These are phyloP conservation scores for Pelargonium myrrhifolium DNA, from an alignment of 441 rosid genomes.

Conservation along the genomic window DNA sequence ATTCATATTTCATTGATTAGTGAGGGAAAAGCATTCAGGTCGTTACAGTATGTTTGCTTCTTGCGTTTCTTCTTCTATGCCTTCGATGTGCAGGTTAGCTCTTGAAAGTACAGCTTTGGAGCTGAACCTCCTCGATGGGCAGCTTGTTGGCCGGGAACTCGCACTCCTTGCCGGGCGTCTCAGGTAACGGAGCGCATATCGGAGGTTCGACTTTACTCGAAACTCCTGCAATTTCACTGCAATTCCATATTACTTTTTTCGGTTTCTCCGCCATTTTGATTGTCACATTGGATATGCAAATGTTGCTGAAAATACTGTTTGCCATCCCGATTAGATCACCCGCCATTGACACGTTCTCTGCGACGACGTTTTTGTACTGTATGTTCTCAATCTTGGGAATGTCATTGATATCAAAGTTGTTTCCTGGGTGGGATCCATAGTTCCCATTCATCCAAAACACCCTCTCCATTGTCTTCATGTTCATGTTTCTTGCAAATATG, in stretches of 20 bases:
- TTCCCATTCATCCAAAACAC: conserved; percentile 1
- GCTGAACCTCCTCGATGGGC: background rate
- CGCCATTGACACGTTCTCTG: background rate
- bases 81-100: background rate
- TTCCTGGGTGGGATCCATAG: conserved; percentile 1
- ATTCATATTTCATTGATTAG: too few species aligned
- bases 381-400: background rate
- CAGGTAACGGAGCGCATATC: background rate
- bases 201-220: background rate
- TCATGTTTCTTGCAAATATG: background rate
- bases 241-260: background rate
- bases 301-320: background rate
- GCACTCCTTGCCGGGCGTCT: background rate
- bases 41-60: too few species aligned
- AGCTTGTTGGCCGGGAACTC: background rate
- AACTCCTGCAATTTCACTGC: background rate
- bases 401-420: background rate
- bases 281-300: background rate
- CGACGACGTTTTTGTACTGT: background rate
- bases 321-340: background rate
- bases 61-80: too few species aligned
- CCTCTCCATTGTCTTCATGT: background rate
- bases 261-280: background rate
- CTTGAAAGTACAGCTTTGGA: background rate
- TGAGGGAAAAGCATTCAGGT: too few species aligned